These are phyloP conservation scores for Ceratopteris richardii DNA, from an alignment of 75 land plant genomes.

Conservation along the genomic window DNA sequence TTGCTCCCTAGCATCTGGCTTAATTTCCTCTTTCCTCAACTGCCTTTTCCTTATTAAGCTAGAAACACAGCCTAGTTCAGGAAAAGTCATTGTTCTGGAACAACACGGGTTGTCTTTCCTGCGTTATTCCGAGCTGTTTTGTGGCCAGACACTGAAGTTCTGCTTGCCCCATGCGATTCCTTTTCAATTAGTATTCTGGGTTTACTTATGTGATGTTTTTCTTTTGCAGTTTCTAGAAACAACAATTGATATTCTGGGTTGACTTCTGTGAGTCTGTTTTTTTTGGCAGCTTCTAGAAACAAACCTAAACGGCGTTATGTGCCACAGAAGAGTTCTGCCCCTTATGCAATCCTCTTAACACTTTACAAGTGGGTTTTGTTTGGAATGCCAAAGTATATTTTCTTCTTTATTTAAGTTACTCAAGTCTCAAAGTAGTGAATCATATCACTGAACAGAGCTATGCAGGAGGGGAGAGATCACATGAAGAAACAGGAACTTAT, in stretches of 20 bases:
- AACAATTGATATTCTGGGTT: too few species aligned
- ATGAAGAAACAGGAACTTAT: constrained; percentile 89
- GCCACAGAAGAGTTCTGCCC: constrained; percentile 80
- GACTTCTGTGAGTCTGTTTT: too few species aligned
- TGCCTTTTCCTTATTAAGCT: too few species aligned
- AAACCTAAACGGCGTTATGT: constrained; percentile 54
- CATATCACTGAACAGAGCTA: constrained; percentile 34
- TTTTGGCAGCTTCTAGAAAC: constrained; percentile 40
- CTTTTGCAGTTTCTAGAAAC: background rate
- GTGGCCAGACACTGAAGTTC: too few species aligned
- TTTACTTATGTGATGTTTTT: too few species aligned
- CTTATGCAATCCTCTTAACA: constrained; percentile 81
- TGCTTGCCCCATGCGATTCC: too few species aligned
- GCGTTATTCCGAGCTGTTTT: too few species aligned
- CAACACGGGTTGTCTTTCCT: background rate
- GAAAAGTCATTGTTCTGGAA: background rate
- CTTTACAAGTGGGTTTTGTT: constrained; percentile 40
- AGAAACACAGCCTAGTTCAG: too few species aligned
- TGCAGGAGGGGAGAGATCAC: constrained; percentile 44
- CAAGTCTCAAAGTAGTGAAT: background rate
- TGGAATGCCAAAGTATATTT: background rate
- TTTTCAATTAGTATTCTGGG: too few species aligned
- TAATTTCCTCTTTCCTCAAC: too few species aligned
- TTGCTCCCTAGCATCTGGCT: too few species aligned
- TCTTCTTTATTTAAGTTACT: background rate